phyloP scores from a whole-genome alignment of 768 basidiomycete species.

The Termitomyces sp. region DNA sequence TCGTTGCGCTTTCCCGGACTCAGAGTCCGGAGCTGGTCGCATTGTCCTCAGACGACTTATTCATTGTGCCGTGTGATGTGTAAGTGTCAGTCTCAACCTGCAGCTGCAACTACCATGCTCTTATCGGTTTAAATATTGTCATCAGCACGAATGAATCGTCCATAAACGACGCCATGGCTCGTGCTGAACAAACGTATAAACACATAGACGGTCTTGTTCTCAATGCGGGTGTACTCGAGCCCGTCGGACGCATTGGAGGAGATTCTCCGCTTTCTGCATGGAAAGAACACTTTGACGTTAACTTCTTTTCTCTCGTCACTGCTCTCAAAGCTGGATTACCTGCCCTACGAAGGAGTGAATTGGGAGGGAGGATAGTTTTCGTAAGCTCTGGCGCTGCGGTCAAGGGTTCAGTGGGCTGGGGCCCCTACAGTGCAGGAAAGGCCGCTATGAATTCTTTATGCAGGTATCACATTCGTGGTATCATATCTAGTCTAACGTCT shows the following conservation, averaged over 20 bases:
- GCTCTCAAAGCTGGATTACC: constrained; percentile 68
- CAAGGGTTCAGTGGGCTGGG: constrained; percentile 69
- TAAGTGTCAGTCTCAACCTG: constrained; percentile 36
- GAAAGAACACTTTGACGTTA: constrained; percentile 78
- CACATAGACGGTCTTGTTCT: constrained; percentile 76
- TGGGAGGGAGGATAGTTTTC: constrained; percentile 70
- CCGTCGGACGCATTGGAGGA: constrained; percentile 58
- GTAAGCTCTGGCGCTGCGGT: constrained; percentile 85
- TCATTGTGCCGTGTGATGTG: constrained; percentile 72
- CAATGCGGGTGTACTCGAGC: constrained; percentile 80
- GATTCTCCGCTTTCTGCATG: constrained; percentile 52
- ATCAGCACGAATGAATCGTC: constrained; percentile 57
- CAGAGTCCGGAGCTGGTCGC: constrained; percentile 58
- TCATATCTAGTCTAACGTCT: neutral
- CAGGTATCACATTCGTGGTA: constrained; percentile 39
- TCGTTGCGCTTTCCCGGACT: constrained; percentile 76
- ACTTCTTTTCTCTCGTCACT: constrained; percentile 81
- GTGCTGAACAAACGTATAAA: constrained; percentile 51
- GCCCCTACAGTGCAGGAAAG: constrained; percentile 79
- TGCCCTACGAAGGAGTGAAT: constrained; percentile 55
- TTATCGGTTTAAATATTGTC: constrained; percentile 1
- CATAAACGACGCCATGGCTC: constrained; percentile 52
- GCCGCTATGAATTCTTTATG: constrained; percentile 88
- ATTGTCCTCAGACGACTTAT: constrained; percentile 46
- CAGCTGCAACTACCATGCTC: constrained; percentile 9